Base-by-base conservation (phyloP, 169 alveolate genomes). In the Eimeria falciformis region DNA sequence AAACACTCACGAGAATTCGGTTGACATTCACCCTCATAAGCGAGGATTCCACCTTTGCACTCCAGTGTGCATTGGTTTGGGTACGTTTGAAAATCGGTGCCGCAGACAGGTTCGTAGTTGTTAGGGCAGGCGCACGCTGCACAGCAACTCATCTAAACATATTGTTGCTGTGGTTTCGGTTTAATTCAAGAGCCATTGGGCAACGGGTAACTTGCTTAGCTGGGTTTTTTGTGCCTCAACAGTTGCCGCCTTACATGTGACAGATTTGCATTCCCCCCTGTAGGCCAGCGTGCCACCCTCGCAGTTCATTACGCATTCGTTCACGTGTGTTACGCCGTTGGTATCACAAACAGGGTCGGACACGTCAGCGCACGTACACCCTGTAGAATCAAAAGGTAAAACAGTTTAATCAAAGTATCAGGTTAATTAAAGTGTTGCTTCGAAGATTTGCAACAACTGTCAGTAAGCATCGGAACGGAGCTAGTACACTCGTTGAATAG, bases 71-170 rank as follows among this genome's bases (percentile, higher is more conserved):
- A 89, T 1, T 37, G 17, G 73, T 37, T 89, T 7, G 12, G 27
- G 29, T 89, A 75, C 25, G 93, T 89, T 37, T 23, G 47, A 45
- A 89, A 89, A 25, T 77, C 90, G 1, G 82, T 75, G 37, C 73
- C 93, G 83, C 93, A 89, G 21, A 77, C 93, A 14, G 56, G 90
- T 29, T 82, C 50, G 84, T 56, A 45, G 18, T 12, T 68, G 29
- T 40, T 53, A 5, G 93, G 89, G 73, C 93, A 89, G 84, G 2
- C 62, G 83, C 93, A 89, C 4, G 37, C 75, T 81, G 89, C 75
- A 37, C 1, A n/a, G n/a, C n/a, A n/a, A n/a, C n/a, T n/a, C n/a
- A n/a, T n/a, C n/a, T n/a, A n/a, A n/a, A n/a, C n/a, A n/a, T n/a
- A n/a, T n/a, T n/a, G n/a, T n/a, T n/a, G n/a, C n/a, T n/a, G n/a